Evolutionary conservation across 164 flowering plant species (phyloP), one percentile per base, ranked within the genome.

Genomic region (Akebia trifoliata): DNA sequence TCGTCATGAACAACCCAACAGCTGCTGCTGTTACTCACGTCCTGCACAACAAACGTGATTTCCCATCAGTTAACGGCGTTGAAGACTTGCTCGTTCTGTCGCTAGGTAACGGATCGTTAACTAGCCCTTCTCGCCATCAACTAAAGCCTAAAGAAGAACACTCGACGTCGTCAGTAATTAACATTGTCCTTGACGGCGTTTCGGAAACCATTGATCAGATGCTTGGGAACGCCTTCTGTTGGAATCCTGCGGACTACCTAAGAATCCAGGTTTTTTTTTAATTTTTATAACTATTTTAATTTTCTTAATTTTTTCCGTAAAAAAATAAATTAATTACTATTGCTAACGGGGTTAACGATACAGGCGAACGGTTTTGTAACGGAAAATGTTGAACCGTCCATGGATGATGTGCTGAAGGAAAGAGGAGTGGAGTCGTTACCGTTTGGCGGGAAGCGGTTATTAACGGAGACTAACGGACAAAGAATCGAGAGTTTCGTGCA

Each of bases 1-100:
- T 92, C 25, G 98, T 89, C 14, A 92, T 92, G 98, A 92, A 92
- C 69, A 92, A 92, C 42, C 98, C 98, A 1, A 76, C 95, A 4
- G 89, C 98, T 2, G 91, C 95, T 0, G 98, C 96, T 18, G 86
- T 89, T 14, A 86, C 95, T 50, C 98, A 92, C 73, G 98, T 82
- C 21, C 62, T 90, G 50, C 90, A 90, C 61, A 90, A 90, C 73
- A 81, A 82, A 63, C 78, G 90, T 20, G 96, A 88, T 25, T 92
- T 92, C 46, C 95, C 98, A 21, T 57, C 76, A 0, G 87, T 82
- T 14, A 78, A 70, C 73, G 81, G 93, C 73, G 89, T 92, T 3
- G 96, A 88, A 54, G 96, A 89, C 65, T 70, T 92, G 34, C 51
- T 86, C 26, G 86, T 92, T 9, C 76, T 92, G 14, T 92, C 98